Percentiles rank a stretch among this genome's conserved stretches.
Conservation (phyloP, 2,329 filamentous ascomycete genomes). For the Grosmannia huntii region DNA sequence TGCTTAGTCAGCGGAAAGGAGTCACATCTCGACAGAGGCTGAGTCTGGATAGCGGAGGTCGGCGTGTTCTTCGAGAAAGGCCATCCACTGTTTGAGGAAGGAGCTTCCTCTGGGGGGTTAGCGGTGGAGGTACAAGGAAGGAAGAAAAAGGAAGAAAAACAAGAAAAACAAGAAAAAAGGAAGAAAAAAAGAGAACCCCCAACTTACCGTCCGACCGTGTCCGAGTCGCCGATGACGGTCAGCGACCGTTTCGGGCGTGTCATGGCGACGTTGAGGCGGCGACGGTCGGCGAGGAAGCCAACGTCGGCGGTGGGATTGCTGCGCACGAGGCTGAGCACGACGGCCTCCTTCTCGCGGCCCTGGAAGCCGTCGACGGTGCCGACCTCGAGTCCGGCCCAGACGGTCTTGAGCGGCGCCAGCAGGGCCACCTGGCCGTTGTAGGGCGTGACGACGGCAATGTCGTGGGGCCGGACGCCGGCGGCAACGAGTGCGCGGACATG, state of each 20-base stretch:
- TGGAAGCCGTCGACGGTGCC: conserved; percentile 94
- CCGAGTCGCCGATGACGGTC: conserved; percentile 84
- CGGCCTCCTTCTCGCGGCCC: conserved; percentile 90
- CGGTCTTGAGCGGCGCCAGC: conserved; percentile 67
- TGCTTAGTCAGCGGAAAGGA: too few relatives aligned
- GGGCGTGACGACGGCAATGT: conserved; percentile 88
- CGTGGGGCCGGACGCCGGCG: conserved; percentile 65
- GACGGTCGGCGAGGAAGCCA: conserved; percentile 84
- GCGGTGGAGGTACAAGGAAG: conserved; percentile 9
- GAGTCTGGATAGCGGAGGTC: conserved; percentile 81
- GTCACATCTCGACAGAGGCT: conserved; percentile 13
- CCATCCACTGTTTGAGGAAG: conserved; percentile 88
- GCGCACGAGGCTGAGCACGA: conserved; percentile 85
- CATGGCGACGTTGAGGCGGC: conserved; percentile 93
- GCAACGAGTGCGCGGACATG: conserved; percentile 65
- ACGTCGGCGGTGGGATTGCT: conserved; percentile 82
- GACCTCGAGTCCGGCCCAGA: conserved; percentile 77
- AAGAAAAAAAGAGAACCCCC: neutral
- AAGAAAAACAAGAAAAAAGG: conserved; percentile 2
- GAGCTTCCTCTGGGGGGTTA: conserved; percentile 52
- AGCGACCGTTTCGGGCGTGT: conserved; percentile 84
- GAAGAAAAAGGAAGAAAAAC: conserved; percentile 5
- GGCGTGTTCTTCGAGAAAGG: conserved; percentile 74
- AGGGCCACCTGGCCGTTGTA: conserved; percentile 90
- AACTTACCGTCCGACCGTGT: conserved; percentile 67